Percentiles rank a stretch among this genome's conserved stretches.
These are phyloP conservation scores for Cyclotella cryptica DNA, from an alignment of 108 stramenopile species.

Conservation along the genomic window DNA sequence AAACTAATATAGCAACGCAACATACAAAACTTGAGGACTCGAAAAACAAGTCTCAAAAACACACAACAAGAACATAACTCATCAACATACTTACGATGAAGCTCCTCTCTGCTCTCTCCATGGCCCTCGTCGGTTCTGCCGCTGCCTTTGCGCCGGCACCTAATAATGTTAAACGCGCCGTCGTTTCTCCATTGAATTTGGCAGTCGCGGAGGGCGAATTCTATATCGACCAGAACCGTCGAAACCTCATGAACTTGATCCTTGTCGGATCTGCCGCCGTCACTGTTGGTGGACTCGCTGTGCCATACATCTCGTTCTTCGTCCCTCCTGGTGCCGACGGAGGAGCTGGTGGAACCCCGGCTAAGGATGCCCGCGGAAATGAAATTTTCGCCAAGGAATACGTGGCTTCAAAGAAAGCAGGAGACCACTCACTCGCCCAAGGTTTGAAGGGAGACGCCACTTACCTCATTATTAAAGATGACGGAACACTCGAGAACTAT, in stretches of 20 bases:
- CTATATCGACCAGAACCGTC: slow-evolving; percentile 97
- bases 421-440: slow-evolving; percentile 92
- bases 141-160: slow-evolving; percentile 81
- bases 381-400: slow-evolving; percentile 90
- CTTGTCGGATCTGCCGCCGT: slow-evolving; percentile 91
- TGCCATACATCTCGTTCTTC: slow-evolving; percentile 97
- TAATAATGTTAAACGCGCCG: slow-evolving; percentile 51
- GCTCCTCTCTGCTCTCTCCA: slow-evolving; percentile 69
- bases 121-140: slow-evolving; percentile 71
- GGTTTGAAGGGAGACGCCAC: slow-evolving; percentile 99
- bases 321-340: slow-evolving; percentile 90
- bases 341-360: slow-evolving; percentile 81
- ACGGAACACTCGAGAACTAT: slow-evolving; percentile 81
- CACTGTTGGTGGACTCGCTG: slow-evolving; percentile 90
- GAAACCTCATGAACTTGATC: slow-evolving; percentile 97
- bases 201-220: slow-evolving; percentile 79
- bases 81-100: slow-evolving; percentile 82
- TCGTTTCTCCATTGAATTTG: slow-evolving; percentile 65
- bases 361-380: slow-evolving; percentile 94
- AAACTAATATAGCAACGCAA: too few relatives aligned
- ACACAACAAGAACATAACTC: too few relatives aligned
- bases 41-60: too few relatives aligned
- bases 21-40: too few relatives aligned
- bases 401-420: slow-evolving; percentile 84
- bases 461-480: slow-evolving; percentile 97